Percentiles rank a stretch among this genome's conserved stretches.
Evolutionary conservation across 148 eudicot genomes (phyloP).

Genomic region (Rheum nobile): DNA sequence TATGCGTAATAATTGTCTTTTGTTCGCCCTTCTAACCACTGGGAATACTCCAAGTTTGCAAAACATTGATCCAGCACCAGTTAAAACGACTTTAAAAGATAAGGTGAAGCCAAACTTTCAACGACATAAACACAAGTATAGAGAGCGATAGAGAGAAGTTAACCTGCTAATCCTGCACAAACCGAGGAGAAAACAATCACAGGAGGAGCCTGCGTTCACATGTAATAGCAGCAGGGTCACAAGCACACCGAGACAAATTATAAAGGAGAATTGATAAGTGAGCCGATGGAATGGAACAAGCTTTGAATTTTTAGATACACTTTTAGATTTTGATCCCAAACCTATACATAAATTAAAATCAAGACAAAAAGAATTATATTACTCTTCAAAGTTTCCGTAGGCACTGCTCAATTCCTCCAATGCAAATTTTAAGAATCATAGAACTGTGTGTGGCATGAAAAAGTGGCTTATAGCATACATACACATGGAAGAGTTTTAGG

Average conservation of each 20-base stretch:
- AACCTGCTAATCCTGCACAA: conserved; percentile 91
- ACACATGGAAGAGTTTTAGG: too few species aligned
- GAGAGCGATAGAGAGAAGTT: too few species aligned
- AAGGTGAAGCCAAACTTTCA: background rate
- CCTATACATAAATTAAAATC: background rate
- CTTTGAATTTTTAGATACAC: background rate
- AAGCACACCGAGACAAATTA: background rate
- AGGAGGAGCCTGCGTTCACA: conserved; percentile 63
- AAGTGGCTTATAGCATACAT: conserved; percentile 3
- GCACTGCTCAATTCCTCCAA: background rate
- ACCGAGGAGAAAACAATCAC: conserved; percentile 90
- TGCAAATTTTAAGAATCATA: background rate
- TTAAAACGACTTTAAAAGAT: background rate
- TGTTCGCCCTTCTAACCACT: background rate
- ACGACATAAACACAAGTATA: background rate
- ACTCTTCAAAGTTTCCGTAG: background rate
- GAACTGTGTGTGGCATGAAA: background rate
- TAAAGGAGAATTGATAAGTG: background rate
- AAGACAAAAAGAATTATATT: background rate
- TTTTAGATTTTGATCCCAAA: background rate
- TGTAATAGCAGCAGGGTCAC: background rate
- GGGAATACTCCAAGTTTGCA: background rate
- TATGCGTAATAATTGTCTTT: background rate
- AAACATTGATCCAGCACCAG: background rate
- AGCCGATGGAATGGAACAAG: background rate